phyloP scores from a whole-genome alignment of 1,284 basidiomycete species.

The Macrocybe sp. region DNA sequence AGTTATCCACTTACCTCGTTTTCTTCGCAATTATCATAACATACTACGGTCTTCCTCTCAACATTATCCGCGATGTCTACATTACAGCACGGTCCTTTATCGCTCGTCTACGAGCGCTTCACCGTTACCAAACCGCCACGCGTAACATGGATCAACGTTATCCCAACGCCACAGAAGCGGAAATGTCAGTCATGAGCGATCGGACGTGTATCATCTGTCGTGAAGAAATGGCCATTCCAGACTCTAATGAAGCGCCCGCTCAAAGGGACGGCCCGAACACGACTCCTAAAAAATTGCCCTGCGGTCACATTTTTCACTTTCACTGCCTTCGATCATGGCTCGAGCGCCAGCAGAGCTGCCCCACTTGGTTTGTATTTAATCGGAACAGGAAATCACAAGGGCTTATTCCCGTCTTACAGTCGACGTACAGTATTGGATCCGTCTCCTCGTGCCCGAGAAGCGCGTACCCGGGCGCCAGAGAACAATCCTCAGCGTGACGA shows the following conservation, averaged over 20 bases:
- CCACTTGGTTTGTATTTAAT: constrained; percentile 75
- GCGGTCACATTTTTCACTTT: constrained; percentile 98
- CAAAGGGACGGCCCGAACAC: constrained; percentile 77
- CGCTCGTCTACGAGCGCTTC: constrained; percentile 78
- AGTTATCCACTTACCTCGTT: constrained; percentile 86
- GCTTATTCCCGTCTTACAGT: constrained; percentile 34
- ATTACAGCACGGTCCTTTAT: constrained; percentile 91
- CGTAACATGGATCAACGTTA: constrained; percentile 97
- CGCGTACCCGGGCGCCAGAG: constrained; percentile 25
- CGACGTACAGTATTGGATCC: constrained; percentile 82
- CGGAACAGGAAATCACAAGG: not conserved
- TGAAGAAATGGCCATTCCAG: constrained; percentile 81
- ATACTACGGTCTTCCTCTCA: constrained; percentile 94
- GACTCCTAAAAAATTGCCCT: constrained; percentile 93
- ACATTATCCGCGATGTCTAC: constrained; percentile 96
- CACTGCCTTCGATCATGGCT: constrained; percentile 97
- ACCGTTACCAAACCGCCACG: constrained; percentile 92
- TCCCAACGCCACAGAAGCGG: constrained; percentile 87
- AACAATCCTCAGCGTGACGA: constrained; percentile 12
- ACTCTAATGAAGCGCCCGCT: constrained; percentile 25
- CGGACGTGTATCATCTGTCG: constrained; percentile 97
- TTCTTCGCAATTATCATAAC: constrained; percentile 93
- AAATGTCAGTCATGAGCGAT: constrained; percentile 79
- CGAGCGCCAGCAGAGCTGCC: constrained; percentile 93
- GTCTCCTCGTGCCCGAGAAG: constrained; percentile 27